Evolutionary conservation across 192 early-diverging fungal genomes (phyloP).

Genomic region (Backusella macrospora): DNA sequence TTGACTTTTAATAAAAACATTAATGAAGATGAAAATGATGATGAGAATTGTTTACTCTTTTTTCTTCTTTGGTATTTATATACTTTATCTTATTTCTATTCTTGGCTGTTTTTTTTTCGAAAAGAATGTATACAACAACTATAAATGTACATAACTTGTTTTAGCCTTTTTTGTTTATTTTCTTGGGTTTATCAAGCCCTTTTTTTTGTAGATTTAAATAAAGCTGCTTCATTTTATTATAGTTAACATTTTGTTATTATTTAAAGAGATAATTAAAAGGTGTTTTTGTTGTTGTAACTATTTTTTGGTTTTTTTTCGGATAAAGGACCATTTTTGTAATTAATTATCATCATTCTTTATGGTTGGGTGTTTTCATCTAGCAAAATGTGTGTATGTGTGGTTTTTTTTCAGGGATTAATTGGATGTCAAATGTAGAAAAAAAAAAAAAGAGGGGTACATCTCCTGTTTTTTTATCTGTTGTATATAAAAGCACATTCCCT

Average conservation of each 20-base stretch:
- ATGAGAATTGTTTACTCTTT: no score
- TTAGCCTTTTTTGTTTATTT: neutral
- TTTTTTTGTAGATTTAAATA: neutral
- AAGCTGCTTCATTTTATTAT: neutral
- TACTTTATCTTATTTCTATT: no score
- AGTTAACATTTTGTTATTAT: neutral
- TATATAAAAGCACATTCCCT: neutral
- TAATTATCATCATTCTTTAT: neutral
- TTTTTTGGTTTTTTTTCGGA: neutral
- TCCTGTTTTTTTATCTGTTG: neutral
- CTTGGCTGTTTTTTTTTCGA: neutral
- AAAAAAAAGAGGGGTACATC: neutral
- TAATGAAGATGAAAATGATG: no score
- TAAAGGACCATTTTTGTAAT: conserved; percentile 4
- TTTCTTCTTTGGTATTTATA: no score
- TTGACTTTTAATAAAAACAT: no score
- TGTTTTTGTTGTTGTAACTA: no score
- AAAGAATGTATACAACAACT: neutral
- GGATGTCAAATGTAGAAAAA: neutral
- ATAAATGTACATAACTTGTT: neutral
- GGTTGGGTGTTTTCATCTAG: neutral
- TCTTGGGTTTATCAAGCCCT: neutral
- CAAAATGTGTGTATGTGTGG: no score
- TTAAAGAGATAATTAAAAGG: no score
- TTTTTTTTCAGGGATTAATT: neutral